phyloP scores from a whole-genome alignment of 140 eudicot species.

The Bidens hawaiensis region DNA sequence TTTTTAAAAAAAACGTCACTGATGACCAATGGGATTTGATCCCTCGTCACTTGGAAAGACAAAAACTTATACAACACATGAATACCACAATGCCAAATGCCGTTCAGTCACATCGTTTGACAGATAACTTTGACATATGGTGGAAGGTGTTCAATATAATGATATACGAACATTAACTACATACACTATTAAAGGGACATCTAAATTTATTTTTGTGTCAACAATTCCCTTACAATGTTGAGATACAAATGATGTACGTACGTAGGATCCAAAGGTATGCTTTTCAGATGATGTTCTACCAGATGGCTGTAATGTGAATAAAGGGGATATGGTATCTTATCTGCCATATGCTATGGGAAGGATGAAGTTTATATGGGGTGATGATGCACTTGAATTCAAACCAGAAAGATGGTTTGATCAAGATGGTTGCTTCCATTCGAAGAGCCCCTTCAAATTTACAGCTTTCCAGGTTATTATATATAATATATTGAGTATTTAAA shows the following conservation, averaged over 20 bases:
- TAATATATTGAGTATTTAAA: not conserved
- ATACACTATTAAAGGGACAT: not conserved
- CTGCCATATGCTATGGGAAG: conserved; percentile 78
- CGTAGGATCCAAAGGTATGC: conserved; percentile 57
- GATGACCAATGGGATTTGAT: too few species aligned
- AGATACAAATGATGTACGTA: not conserved
- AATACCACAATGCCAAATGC: too few species aligned
- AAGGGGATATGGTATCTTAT: conserved; percentile 51
- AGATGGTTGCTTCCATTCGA: conserved; percentile 41
- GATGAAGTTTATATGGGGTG: conserved; percentile 68
- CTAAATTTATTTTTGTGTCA: not conserved
- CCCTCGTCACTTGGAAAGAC: too few species aligned
- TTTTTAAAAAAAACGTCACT: too few species aligned
- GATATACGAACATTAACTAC: too few species aligned
- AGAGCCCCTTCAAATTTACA: conserved; percentile 65
- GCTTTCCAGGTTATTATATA: conserved; percentile 52
- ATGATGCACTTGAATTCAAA: conserved; percentile 48
- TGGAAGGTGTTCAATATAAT: too few species aligned
- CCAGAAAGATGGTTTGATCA: conserved; percentile 70
- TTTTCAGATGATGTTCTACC: conserved; percentile 57
- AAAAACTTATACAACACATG: too few species aligned
- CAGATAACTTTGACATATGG: too few species aligned
- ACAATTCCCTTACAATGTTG: not conserved
- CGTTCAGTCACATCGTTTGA: too few species aligned
- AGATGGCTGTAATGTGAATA: conserved; percentile 54